Evolutionary conservation across 345 rosid species (phyloP), one percentile per base, ranked within the genome.

Genomic region (Durio zibethinus): DNA sequence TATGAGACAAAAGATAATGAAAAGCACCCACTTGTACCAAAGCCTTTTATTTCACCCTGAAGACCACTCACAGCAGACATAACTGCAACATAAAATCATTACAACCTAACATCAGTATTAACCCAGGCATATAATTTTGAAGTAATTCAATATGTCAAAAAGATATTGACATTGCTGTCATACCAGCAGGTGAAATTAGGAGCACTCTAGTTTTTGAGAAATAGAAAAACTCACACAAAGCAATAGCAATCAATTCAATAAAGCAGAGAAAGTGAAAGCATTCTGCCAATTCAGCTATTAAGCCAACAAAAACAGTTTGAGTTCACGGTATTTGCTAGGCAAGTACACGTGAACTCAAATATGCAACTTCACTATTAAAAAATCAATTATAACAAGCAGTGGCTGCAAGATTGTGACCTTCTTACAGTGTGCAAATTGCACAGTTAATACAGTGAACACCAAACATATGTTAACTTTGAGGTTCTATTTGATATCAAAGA

Each of bases 51-150:
- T 91, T 91, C 74, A 61, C 91, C 96, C 82, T 88, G 97, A 42
- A 96, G 87, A 80, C 99, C 98, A 81, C 99, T 95, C 80, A 92
- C 91, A 77, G 99, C 99, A 71, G 98, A 95, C 97, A 95, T 93
- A 84, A 95, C 97, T 95, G 88, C 91, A 88, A 74, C 29, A 75
- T 29, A 6, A 53, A 83, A 80, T 43, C 48, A 16, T 59, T 57
- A 78, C 47, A 33, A 61, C 43, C 64, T 48, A 43, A 60, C 2
- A 72, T 75, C 50, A 73, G 79, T 16, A 4, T 36, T 43, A 65
- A 23, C 63, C 8, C 20, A 25, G 7, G 18, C 4, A 52, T 16
- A 52, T 18, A 52, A 52, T 0, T 18, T 52, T 52, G 56, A 52
- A 52, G 56, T 52, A 1, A 52, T 18, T 52, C 21, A 52, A 52